Base-by-base conservation (phyloP, 371 early-diverging fungal species). In the Funneliformis caledonium region DNA sequence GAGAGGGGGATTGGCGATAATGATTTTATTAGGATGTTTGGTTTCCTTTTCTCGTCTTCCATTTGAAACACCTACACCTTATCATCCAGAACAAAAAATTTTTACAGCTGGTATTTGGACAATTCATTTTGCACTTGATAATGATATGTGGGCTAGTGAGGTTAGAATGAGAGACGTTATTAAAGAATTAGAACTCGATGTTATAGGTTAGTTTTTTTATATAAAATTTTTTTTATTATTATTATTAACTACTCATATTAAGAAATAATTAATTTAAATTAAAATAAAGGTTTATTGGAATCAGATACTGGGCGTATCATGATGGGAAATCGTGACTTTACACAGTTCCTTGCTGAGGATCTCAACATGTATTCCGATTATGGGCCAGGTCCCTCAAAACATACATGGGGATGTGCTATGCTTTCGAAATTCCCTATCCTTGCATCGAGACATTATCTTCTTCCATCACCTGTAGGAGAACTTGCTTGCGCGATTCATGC, bases 101-200 rank as follows among this genome's bases (percentile, higher is more conserved):
- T 87, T 95, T 75, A 95, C 94, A n/a, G 92, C 92, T 47, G 94
- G 89, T 78, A 95, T 95, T 81, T 95, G 95, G 95, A 95, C 95
- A 8, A 92, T 95, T 82, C 95, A 95, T 83, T 95, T 95, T 85
- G 94, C 92, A 56, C 84, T 95, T 50, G 95, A 94, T 85, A 92
- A 95, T 82, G 92, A 93, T 84, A 92, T 94, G 93, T 95, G 92
- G 91, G 91, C 92, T 75, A 92, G 92, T 80, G 94, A 94, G 76
- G 81, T 88, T 60, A 88, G 93, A 59, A 94, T 95, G 88, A 89
- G 91, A 50, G 92, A 90, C 68, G 92, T 90, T 5, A 93, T 95
- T 82, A 89, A 92, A 74, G 94, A 94, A 78, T 85, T 95, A 80
- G 89, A 94, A 68, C 77, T 92, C 62, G 95, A 95, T 88, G 95